Percentiles rank a stretch among this genome's conserved stretches.
These are phyloP conservation scores for Choanephora cucurbitarum DNA, from an alignment of 371 early-diverging fungal genomes.

Conservation along the genomic window DNA sequence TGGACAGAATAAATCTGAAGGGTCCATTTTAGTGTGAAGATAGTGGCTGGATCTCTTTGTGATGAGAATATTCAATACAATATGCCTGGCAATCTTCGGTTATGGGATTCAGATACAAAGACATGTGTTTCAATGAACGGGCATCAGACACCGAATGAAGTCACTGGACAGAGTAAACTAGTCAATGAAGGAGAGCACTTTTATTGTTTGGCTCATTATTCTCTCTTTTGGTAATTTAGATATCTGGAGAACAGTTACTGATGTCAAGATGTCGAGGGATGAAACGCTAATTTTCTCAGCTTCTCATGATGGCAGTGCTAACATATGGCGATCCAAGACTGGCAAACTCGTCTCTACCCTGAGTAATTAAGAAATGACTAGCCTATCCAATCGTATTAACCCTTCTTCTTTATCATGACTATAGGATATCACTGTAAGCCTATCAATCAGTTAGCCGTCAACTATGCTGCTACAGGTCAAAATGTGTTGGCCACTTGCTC, in stretches of 20 bases:
- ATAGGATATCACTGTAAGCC: slow-evolving; percentile 25
- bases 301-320: slow-evolving; percentile 34
- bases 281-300: slow-evolving; percentile 33
- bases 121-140: slow-evolving; percentile 16
- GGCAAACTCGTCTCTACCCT: slow-evolving; percentile 36
- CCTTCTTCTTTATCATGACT: not conserved
- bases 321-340: slow-evolving; percentile 30
- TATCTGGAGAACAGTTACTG: slow-evolving; percentile 44
- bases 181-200: not conserved
- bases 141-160: slow-evolving; percentile 25
- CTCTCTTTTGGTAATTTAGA: too few relatives aligned
- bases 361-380: slow-evolving; percentile 21
- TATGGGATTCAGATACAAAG: slow-evolving; percentile 29
- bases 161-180: not conserved
- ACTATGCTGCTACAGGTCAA: slow-evolving; percentile 11
- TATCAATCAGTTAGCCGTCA: slow-evolving; percentile 30
- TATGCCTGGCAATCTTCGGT: slow-evolving; percentile 40
- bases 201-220: not conserved
- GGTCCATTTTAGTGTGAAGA: slow-evolving; percentile 12
- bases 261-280: slow-evolving; percentile 37
- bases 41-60: slow-evolving; percentile 37
- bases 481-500: slow-evolving; percentile 40
- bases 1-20: not conserved
- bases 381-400: not conserved
- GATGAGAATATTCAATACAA: slow-evolving; percentile 44